Conservation (phyloP, 768 basidiomycete species). For the Hygrocybe punicea region DNA sequence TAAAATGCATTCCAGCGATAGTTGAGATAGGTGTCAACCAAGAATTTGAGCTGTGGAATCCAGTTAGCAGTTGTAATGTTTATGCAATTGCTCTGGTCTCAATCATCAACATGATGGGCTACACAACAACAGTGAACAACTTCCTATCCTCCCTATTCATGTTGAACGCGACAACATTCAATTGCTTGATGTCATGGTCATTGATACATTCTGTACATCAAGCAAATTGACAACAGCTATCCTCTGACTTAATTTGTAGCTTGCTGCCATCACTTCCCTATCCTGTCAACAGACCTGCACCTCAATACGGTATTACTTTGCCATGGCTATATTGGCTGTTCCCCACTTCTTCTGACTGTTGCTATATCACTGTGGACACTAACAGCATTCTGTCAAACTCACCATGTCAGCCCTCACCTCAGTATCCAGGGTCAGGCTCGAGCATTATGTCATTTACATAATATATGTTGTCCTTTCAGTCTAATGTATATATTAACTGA, state of each 20-base stretch:
- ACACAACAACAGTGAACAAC: neutral
- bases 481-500: no score
- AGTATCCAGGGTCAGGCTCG: constrained; percentile 27
- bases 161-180: neutral
- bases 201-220: neutral
- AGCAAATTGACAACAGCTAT: no score
- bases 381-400: constrained; percentile 20
- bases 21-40: neutral
- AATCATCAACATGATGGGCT: neutral
- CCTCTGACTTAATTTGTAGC: no score
- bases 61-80: neutral
- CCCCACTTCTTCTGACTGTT: neutral
- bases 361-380: constrained; percentile 12
- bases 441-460: constrained; percentile 29
- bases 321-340: no score
- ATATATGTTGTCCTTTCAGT: no score
- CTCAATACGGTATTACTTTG: no score
- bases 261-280: neutral
- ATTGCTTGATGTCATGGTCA: neutral
- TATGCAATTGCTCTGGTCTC: neutral
- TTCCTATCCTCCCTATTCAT: neutral
- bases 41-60: neutral
- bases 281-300: neutral
- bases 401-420: constrained; percentile 24
- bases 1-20: neutral